Base-by-base conservation (phyloP, 805 yeast genomes). In the Grigorovia transvaalensis region DNA sequence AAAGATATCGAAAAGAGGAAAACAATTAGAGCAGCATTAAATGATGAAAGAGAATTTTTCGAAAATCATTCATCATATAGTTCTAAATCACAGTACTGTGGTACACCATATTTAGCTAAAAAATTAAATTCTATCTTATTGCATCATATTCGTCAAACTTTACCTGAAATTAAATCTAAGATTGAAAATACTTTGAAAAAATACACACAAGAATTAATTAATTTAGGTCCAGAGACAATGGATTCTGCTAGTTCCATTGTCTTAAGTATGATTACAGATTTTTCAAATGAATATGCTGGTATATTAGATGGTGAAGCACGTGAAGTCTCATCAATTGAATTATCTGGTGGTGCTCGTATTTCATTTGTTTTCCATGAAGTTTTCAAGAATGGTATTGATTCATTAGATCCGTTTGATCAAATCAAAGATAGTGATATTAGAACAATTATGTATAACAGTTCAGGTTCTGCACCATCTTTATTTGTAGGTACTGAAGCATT, bases 281-380 rank as follows among this genome's bases (percentile, higher is more conserved):
- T 93, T 64, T 77, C 91, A 57, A 88, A 86, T 66, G 98, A 90
- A 66, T 93, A 89, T 71, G 84, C 81, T 54, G 91, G 93, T 15
- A 87, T 91, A 44, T 74, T 93, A 60, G 93, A 87, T 62, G 99
- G 99, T 71, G 91, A 88, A 68, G 84, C 93, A 27, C 86, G 81
- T 68, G 99, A 93, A 63, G 75, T 93, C 57, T 81, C 95, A 9
- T 81, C 90, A 9, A 80, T 84, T 62, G 99, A 93, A 72, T 78
- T 93, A 59, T 85, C 96, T 58, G 99, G 99, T 66, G 99, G 99
- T 71, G 99, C 99, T 0, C 85, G 99, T 77, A 86, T 91, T 56
- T 84, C 95, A 33, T 93, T 89, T 74, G 98, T 91, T 18, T 93
- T 91, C 75, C 98, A 91, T 68, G 98, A 91, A 73, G 85, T 93